phyloP scores from a whole-genome alignment of 1,139 yeast species.

The Yamadazyma songkhlaensis region DNA sequence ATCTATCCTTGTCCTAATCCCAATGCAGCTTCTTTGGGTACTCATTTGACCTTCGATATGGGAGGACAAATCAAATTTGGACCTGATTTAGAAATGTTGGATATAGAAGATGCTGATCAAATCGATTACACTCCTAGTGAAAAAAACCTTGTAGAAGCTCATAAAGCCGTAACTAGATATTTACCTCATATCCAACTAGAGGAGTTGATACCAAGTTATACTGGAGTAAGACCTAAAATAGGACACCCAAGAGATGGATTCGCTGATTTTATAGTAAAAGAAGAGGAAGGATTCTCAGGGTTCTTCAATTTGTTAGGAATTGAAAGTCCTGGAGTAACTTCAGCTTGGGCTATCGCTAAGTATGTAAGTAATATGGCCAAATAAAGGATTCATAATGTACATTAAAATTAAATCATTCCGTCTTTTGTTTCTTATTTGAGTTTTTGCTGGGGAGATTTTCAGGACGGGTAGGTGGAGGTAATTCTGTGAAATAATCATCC shows the following conservation, averaged over 20 bases:
- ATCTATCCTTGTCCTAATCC: conserved; percentile 81
- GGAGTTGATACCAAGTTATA: conserved; percentile 63
- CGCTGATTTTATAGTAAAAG: conserved; percentile 70
- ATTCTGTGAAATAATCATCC: conserved; percentile 68
- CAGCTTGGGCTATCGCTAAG: conserved; percentile 79
- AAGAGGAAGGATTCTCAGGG: conserved; percentile 67
- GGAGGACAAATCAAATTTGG: conserved; percentile 84
- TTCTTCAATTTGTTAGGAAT: conserved; percentile 79
- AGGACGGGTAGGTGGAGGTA: conserved; percentile 78
- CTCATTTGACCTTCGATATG: conserved; percentile 80
- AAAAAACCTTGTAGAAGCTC: conserved; percentile 52
- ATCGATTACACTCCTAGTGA: conserved; percentile 48
- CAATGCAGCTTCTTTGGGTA: conserved; percentile 75
- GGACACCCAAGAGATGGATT: conserved; percentile 39
- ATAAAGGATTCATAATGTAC: conserved; percentile 1
- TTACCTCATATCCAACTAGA: conserved; percentile 53
- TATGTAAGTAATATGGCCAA: conserved; percentile 50
- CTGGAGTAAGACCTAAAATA: conserved; percentile 83
- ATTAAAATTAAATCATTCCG: neutral
- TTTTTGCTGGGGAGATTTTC: conserved; percentile 56
- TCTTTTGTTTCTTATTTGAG: conserved; percentile 3
- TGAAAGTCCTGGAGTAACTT: conserved; percentile 87
- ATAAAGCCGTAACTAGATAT: conserved; percentile 57
- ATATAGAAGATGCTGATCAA: conserved; percentile 29
- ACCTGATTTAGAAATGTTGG: conserved; percentile 85